Base-by-base conservation (phyloP, 2,329 filamentous ascomycete genomes). In the Ophiocordyceps robertsii region DNA sequence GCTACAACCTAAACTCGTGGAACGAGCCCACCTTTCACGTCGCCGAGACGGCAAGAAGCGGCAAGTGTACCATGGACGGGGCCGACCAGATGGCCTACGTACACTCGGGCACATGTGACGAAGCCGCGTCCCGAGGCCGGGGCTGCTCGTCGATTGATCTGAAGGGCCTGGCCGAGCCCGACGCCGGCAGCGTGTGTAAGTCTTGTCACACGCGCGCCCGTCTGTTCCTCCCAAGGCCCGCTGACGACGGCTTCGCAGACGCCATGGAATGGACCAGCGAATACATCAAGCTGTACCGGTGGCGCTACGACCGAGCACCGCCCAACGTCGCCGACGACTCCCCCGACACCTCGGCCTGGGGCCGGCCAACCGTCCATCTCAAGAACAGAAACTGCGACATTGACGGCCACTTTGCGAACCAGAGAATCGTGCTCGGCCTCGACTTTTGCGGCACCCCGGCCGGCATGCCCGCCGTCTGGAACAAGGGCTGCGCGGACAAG, bases 361-460 rank as follows among this genome's bases (percentile, higher is more conserved):
- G 77, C 6, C 66, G 56, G 4, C 83, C 85, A 1, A 58, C 69
- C 3, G 77, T 80, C 12, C 64, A 68, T 17, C 81, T 87, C 1
- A 75, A 76, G 14, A 67, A 64, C 40, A 48, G 51, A 43, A 53
- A 52, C 33, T 93, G 86, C 61, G 66, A 86, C 48, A 76, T 87
- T 49, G 63, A 75, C 47, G 58, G 57, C 2, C 69, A 74, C 52
- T 83, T 92, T 59, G 65, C 63, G 46, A 66, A 79, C 53, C 74
- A 89, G 66, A 74, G 79, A 51, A 74, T 94, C 46, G 76, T 87
- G 43, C 73, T 88, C 51, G 77, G 87, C 65, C 84, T 84, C 37
- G 59, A 79, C 29, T 82, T 89, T 57, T 90, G 84, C 57, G 84
- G 84, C 16, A 73, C 79, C 51, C 83, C 80, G 66, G 80, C 81